phyloP scores from a whole-genome alignment of 352 stramenopile species.

The Vaucheria bursata region DNA sequence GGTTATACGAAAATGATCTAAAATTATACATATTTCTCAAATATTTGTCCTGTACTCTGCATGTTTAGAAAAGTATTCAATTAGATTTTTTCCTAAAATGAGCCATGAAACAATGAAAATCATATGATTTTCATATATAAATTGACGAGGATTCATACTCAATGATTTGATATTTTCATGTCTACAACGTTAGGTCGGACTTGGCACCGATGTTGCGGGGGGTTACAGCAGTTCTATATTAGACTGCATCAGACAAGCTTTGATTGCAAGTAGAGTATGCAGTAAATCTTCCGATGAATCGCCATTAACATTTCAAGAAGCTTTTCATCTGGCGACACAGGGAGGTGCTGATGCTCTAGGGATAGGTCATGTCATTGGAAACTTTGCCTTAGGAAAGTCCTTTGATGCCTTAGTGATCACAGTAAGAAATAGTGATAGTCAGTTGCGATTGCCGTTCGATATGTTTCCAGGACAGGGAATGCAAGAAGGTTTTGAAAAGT shows the following conservation, averaged over 20 bases:
- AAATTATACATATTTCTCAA: no score
- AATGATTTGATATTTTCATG: neutral
- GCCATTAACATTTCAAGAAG: slow-evolving; percentile 58
- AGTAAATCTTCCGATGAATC: slow-evolving; percentile 11
- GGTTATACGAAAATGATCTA: no score
- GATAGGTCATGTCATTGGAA: slow-evolving; percentile 67
- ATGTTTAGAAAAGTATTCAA: no score
- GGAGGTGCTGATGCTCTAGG: slow-evolving; percentile 66
- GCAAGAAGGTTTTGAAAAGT: slow-evolving; percentile 68
- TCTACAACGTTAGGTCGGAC: slow-evolving; percentile 66
- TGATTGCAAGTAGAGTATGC: slow-evolving; percentile 65
- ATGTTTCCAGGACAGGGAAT: slow-evolving; percentile 63
- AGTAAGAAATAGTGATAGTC: slow-evolving; percentile 10
- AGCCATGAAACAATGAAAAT: no score
- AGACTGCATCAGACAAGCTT: slow-evolving; percentile 71
- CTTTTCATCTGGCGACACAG: slow-evolving; percentile 76
- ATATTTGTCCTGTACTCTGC: no score
- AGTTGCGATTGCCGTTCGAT: slow-evolving; percentile 27
- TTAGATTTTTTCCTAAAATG: no score
- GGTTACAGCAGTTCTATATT: slow-evolving; percentile 87
- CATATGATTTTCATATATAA: no score
- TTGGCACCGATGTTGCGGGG: slow-evolving; percentile 85
- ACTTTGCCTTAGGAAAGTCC: slow-evolving; percentile 70
- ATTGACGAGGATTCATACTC: no score
- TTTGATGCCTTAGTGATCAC: slow-evolving; percentile 80